Evolutionary conservation across 345 rosid species (phyloP).

Genomic region (Sonneratia caseolaris): DNA sequence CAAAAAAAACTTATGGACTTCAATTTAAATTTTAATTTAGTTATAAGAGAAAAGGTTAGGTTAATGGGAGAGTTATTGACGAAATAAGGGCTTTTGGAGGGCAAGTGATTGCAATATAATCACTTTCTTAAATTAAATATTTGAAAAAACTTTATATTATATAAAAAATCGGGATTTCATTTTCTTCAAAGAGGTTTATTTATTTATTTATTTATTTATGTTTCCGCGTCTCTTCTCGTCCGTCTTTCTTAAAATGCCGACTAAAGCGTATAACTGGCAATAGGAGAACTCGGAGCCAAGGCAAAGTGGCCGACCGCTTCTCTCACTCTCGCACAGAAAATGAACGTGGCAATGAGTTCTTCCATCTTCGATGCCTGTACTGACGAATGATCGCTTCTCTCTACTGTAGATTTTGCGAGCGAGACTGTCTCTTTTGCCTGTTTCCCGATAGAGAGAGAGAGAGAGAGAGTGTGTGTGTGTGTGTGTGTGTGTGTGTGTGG

Average conservation of each 20-base stretch:
- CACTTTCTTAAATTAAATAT: too few relatives aligned
- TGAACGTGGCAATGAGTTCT: background rate
- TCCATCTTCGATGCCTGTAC: background rate
- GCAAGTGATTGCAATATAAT: too few relatives aligned
- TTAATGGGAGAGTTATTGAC: too few relatives aligned
- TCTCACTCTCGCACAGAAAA: background rate
- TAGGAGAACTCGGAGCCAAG: background rate
- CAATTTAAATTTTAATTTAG: too few relatives aligned
- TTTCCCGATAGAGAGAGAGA: background rate
- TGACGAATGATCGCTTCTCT: background rate
- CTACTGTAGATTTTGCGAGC: background rate
- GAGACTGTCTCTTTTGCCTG: background rate
- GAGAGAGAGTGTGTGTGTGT: background rate
- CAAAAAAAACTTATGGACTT: background rate
- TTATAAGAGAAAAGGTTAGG: too few relatives aligned
- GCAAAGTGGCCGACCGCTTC: conserved; percentile 1
- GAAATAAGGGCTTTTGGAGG: too few relatives aligned
- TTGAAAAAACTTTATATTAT: too few relatives aligned
- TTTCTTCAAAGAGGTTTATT: too few relatives aligned
- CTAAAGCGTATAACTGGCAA: background rate
- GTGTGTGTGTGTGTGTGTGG: too few relatives aligned
- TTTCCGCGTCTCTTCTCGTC: background rate
- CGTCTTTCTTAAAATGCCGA: background rate
- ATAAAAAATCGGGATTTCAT: too few relatives aligned
- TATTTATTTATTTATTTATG: background rate